A percentile compares a stretch with the other conserved stretches of the same genome.
Evolutionary conservation across 1,139 yeast species (phyloP).

Genomic region (Candida neerlandica): DNA sequence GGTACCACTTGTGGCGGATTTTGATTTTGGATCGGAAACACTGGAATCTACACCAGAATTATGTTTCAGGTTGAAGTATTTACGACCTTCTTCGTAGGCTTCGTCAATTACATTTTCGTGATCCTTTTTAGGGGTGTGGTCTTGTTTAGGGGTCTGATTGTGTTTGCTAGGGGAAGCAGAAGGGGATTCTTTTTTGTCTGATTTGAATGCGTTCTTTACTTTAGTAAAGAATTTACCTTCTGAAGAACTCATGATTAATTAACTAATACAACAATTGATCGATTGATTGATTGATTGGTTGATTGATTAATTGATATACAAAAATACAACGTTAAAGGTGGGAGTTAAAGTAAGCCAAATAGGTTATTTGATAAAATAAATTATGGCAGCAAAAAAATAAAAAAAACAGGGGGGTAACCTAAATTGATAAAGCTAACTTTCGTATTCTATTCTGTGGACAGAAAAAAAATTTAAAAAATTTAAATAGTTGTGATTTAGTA

Average conservation of each 20-base stretch:
- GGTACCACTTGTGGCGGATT: constrained; percentile 4
- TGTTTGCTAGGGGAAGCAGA: constrained; percentile 12
- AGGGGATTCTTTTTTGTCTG: constrained; percentile 15
- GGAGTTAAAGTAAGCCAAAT: background rate
- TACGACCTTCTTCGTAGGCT: constrained; percentile 15
- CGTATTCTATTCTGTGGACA: too few species aligned
- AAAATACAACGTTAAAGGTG: background rate
- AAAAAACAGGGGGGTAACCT: background rate
- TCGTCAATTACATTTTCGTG: constrained; percentile 12
- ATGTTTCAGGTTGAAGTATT: constrained; percentile 9
- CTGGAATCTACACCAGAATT: constrained; percentile 2
- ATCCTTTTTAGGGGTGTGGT: background rate
- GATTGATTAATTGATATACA: background rate
- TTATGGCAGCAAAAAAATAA: background rate
- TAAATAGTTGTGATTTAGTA: too few species aligned
- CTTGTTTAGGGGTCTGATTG: too few species aligned
- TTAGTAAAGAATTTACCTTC: constrained; percentile 25
- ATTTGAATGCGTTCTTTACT: constrained; percentile 31
- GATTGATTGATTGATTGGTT: background rate
- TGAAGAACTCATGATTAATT: constrained; percentile 9
- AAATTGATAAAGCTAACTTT: too few species aligned
- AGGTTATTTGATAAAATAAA: background rate
- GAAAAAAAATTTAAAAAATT: too few species aligned
- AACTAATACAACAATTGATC: background rate
- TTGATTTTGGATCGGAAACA: constrained; percentile 4